Percentiles rank a stretch among this genome's conserved stretches.
Evolutionary conservation across 768 basidiomycete genomes (phyloP).

Genomic region (Calvatia gigantea): DNA sequence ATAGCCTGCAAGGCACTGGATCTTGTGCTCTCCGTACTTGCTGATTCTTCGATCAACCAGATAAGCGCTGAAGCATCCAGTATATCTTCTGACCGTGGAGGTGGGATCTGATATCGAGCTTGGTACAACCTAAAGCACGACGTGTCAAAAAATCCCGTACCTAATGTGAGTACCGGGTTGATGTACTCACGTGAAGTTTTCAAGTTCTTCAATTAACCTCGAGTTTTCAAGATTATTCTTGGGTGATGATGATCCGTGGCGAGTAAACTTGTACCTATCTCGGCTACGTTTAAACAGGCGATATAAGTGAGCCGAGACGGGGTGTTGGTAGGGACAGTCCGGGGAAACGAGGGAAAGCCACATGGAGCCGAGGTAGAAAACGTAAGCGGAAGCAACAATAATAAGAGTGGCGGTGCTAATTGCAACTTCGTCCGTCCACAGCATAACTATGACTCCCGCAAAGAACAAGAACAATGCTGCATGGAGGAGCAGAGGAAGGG

Average conservation of each 20-base stretch:
- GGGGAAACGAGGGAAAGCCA: slow-evolving; percentile 36
- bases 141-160: too few relatives aligned
- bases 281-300: slow-evolving; percentile 11
- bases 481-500: slow-evolving; percentile 37
- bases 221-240: background rate
- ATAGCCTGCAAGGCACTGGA: slow-evolving; percentile 30
- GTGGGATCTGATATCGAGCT: too few relatives aligned
- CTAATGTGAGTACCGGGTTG: too few relatives aligned
- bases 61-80: slow-evolving; percentile 34
- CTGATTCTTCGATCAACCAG: slow-evolving; percentile 35
- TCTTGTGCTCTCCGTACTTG: slow-evolving; percentile 26
- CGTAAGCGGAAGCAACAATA: slow-evolving; percentile 32
- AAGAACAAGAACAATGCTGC: slow-evolving; percentile 39
- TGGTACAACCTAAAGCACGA: too few relatives aligned
- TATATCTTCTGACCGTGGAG: slow-evolving; percentile 22
- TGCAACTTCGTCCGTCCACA: slow-evolving; percentile 33
- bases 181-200: background rate
- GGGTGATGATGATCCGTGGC: background rate
- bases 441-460: slow-evolving; percentile 35
- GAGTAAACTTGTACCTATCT: background rate
- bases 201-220: background rate
- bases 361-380: slow-evolving; percentile 35
- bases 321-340: slow-evolving; percentile 39
- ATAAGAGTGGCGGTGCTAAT: slow-evolving; percentile 30
- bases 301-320: slow-evolving; percentile 33